phyloP scores from a whole-genome alignment of 805 yeast genomes.

The Citeromyces nyonsensis region DNA sequence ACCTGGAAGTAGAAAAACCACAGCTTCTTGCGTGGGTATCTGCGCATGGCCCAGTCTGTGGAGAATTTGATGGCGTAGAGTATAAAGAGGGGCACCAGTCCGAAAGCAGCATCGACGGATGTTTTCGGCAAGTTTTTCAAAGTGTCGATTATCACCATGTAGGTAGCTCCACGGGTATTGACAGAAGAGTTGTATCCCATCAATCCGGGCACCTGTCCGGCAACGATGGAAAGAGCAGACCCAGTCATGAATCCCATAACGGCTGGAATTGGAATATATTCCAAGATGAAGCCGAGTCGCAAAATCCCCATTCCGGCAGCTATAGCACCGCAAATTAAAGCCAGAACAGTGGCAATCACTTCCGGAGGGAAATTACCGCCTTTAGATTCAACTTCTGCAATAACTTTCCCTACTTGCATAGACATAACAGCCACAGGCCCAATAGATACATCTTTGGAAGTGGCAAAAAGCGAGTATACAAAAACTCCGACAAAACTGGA shows the following conservation, averaged over 20 bases:
- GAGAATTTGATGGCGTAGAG: conserved; percentile 57
- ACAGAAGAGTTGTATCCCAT: conserved; percentile 60
- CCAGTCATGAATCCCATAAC: conserved; percentile 94
- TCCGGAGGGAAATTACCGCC: conserved; percentile 31
- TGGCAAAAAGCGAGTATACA: conserved; percentile 81
- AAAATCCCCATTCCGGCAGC: conserved; percentile 71
- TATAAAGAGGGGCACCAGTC: conserved; percentile 59
- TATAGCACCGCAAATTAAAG: conserved; percentile 76
- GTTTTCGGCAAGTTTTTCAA: conserved; percentile 58
- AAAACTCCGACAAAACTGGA: conserved; percentile 87
- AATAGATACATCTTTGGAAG: conserved; percentile 88
- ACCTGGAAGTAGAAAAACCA: conserved; percentile 59
- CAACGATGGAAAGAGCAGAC: conserved; percentile 69
- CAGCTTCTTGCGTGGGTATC: conserved; percentile 42
- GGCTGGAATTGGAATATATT: conserved; percentile 81
- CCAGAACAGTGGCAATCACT: conserved; percentile 63
- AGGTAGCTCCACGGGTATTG: conserved; percentile 61
- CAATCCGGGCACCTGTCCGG: conserved; percentile 78
- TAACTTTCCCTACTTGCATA: conserved; percentile 64
- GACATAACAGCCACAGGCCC: conserved; percentile 98
- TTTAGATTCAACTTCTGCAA: conserved; percentile 42
- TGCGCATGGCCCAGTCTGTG: conserved; percentile 43
- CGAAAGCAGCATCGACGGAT: conserved; percentile 78
- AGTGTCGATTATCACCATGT: conserved; percentile 52
- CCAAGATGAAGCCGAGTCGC: conserved; percentile 78